Evolutionary conservation across 1,139 yeast genomes (phyloP).

Genomic region (Geotrichum aggregatum): DNA sequence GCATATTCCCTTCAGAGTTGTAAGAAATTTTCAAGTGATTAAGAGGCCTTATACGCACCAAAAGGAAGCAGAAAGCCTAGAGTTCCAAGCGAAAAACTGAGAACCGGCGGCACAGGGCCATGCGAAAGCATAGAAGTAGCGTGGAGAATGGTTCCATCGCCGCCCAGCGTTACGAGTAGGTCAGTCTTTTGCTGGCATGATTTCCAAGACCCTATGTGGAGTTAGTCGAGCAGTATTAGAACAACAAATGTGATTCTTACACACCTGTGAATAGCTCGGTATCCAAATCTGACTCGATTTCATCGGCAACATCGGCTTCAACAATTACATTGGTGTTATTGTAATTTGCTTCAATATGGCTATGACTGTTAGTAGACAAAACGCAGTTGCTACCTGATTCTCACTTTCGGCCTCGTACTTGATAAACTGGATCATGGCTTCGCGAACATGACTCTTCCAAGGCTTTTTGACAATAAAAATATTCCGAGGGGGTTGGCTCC

Average conservation of each 20-base stretch:
- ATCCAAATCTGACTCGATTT: conserved; percentile 47
- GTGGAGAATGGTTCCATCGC: conserved; percentile 88
- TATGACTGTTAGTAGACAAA: conserved; percentile 10
- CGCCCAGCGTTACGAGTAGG: conserved; percentile 80
- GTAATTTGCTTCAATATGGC: conserved; percentile 50
- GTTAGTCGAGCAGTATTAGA: too few relatives aligned
- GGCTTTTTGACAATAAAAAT: conserved; percentile 82
- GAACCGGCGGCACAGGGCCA: conserved; percentile 75
- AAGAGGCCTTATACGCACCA: conserved; percentile 22
- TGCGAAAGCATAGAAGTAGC: conserved; percentile 58
- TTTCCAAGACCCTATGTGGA: conserved; percentile 1
- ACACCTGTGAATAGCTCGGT: conserved; percentile 31
- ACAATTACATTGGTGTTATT: conserved; percentile 73
- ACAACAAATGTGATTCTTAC: background rate
- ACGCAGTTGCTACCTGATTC: too few relatives aligned
- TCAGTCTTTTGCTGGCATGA: conserved; percentile 46
- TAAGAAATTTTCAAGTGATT: background rate
- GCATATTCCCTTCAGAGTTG: background rate
- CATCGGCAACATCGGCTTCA: conserved; percentile 72
- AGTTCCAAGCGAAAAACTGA: conserved; percentile 87
- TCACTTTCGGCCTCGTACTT: conserved; percentile 36
- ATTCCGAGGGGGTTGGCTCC: conserved; percentile 51
- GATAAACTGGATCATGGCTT: conserved; percentile 64
- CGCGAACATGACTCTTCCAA: conserved; percentile 60
- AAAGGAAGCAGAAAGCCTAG: conserved; percentile 87